Base-by-base conservation (phyloP, 2,329 filamentous ascomycete genomes). In the Ploettnerulaceae sp. region DNA sequence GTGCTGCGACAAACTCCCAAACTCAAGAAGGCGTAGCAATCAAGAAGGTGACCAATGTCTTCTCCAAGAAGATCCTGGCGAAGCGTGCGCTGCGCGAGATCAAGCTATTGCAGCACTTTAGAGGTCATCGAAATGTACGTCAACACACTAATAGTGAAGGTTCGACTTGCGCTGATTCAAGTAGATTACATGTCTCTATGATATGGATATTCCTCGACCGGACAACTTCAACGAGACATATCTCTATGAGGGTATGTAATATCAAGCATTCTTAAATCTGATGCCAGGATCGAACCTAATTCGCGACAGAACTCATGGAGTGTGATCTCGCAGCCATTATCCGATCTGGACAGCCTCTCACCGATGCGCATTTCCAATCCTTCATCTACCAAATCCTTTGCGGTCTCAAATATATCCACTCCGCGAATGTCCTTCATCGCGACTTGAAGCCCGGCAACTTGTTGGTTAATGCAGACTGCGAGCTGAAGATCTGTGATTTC, bases 381-480 rank as follows among this genome's bases (percentile, higher is more conserved):
- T 98, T 98, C 73, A 96, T 98, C 71, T 98, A 98, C 75, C 93
- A 98, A 76, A 98, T 98, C 58, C 84, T 98, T 5, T 97, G 93
- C 67, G 93, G 93, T 55, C 77, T 98, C 60, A 98, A 98, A 75
- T 98, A 97, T 70, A 97, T 98, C 57, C 93, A 98, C 74, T 97
- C 91, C 17, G 93, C 93, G 59, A 97, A 97, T 63, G 93, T 98
- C 42, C 76, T 98, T 57, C 93, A 98, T 68, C 86, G 93, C 66
- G 93, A 98, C 67, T 71, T 98, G 64, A 98, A 98, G 72, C 93
- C 93, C 26, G 93, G 93, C 48, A 98, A 98, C 67, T 70, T 98
- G 63, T 81, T 98, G 33, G 93, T 98, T 66, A 98, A 98, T 65
- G 93, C 93, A 70, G 93, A 98, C 70, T 98, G 93, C 53, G 93